Evolutionary conservation across 768 basidiomycete species (phyloP).

Genomic region (Lentinula raphanica): DNA sequence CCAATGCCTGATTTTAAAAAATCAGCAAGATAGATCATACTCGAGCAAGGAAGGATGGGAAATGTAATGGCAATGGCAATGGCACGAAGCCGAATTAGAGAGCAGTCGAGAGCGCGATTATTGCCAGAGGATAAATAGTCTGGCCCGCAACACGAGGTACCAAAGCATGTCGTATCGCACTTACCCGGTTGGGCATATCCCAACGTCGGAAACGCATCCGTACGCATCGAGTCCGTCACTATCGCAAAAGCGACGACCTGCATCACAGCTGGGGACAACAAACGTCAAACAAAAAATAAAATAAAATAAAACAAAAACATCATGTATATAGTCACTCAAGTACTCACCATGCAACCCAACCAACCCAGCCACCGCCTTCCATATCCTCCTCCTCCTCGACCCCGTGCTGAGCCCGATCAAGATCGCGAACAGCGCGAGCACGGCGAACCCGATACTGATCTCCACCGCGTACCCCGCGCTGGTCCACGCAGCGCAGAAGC

Average conservation of each 20-base stretch:
- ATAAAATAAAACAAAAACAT: not conserved
- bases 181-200: slow-evolving; percentile 56
- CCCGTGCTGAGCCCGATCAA: slow-evolving; percentile 68
- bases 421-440: slow-evolving; percentile 51
- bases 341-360: slow-evolving; percentile 56
- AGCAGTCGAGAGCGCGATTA: not conserved
- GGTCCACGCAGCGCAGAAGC: slow-evolving; percentile 64
- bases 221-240: slow-evolving; percentile 56
- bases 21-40: not conserved
- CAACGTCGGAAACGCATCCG: slow-evolving; percentile 42
- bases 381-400: slow-evolving; percentile 68
- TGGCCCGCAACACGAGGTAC: not conserved
- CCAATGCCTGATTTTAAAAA: slow-evolving; percentile 46
- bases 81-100: not conserved
- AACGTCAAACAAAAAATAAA: too few species aligned
- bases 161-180: slow-evolving; percentile 12
- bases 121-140: not conserved
- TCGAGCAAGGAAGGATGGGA: not conserved
- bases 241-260: slow-evolving; percentile 60
- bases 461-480: slow-evolving; percentile 65
- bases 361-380: slow-evolving; percentile 67
- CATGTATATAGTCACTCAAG: not conserved
- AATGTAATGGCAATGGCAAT: too few species aligned
- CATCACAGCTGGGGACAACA: too few species aligned
- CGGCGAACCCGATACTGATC: slow-evolving; percentile 59